phyloP scores from a whole-genome alignment of 208 protist species.

The Herpetomonas tarakana region DNA sequence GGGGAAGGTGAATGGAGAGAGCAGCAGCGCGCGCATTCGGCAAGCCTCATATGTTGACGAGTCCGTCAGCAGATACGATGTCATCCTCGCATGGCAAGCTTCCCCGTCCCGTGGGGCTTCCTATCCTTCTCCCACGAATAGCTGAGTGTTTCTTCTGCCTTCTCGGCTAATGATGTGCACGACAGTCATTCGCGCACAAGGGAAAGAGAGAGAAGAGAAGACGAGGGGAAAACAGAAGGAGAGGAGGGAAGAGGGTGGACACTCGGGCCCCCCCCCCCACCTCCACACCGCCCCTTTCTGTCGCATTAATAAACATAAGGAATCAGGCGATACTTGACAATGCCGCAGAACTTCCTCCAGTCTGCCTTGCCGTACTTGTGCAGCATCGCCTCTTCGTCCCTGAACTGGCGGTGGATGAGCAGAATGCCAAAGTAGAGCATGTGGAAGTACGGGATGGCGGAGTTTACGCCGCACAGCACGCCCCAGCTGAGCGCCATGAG shows the following conservation, averaged over 20 bases:
- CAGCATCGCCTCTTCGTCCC: conserved; percentile 92
- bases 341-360: conserved; percentile 89
- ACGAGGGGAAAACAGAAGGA: not conserved
- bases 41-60: too few species aligned
- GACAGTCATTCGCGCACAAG: too few species aligned
- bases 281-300: not conserved
- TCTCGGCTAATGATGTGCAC: too few species aligned
- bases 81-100: too few species aligned
- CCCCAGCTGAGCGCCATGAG: conserved; percentile 78
- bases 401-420: conserved; percentile 91
- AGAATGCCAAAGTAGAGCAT: conserved; percentile 92
- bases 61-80: too few species aligned
- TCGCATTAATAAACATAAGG: conserved; percentile 83
- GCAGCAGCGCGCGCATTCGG: too few species aligned
- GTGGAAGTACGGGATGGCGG: conserved; percentile 92
- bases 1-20: too few species aligned
- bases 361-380: conserved; percentile 91
- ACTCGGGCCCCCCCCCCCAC: not conserved
- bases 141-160: too few species aligned
- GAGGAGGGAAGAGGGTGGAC: not conserved
- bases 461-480: conserved; percentile 48
- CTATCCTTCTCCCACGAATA: too few species aligned
- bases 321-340: conserved; percentile 90
- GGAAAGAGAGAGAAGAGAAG: not conserved
- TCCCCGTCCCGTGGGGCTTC: too few species aligned